Evolutionary conservation across 2,329 filamentous ascomycete species (phyloP), one percentile per base, ranked within the genome.

Genomic region (Trichophyton benhamiae): DNA sequence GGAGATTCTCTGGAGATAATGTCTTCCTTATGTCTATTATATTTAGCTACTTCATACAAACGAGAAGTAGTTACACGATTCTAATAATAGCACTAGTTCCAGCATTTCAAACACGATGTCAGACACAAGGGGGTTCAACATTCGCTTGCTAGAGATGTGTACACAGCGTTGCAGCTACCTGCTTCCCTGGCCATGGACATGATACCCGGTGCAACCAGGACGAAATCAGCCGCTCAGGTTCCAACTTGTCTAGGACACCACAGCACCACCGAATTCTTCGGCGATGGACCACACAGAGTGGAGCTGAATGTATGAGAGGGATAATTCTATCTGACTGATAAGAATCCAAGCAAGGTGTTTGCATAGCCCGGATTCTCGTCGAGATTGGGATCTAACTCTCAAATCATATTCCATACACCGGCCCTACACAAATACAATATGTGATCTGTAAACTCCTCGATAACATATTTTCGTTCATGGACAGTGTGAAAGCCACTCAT

Each of bases 111-210:
- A 52, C 25, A 46, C 49, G 11, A 7, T 42, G 8, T 17, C 13
- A 6, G 33, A 20, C n/a, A 36, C 38, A 2, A 58, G 27, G 46
- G 22, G 38, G 27, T 62, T 62, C 42, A 55, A 58, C 11, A 22
- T 58, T 11, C 49, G 57, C 13, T 58, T 63, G 7, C 52, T 63
- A 9, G 60, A 63, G 46, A 53, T 59, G 7, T 20, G 52, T 52
- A 20, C 62, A 62, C 25, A 44, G 27, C 30, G 38, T 63, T 25
- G 52, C 62, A n/a, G 48, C 44, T 7, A 8, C 22, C 20, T 44
- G 60, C 7, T 49, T 25, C 20, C 30, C 11, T 11, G 13, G 22
- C 2, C 11, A 22, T 27, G 20, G 20, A 11, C 46, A 52, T 27
- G 46, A 30, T 52, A 25, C 46, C 13, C 22, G 3, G 46, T 22